phyloP scores from a whole-genome alignment of 2,329 filamentous ascomycete genomes.

The Penicillium sclerotiorum region DNA sequence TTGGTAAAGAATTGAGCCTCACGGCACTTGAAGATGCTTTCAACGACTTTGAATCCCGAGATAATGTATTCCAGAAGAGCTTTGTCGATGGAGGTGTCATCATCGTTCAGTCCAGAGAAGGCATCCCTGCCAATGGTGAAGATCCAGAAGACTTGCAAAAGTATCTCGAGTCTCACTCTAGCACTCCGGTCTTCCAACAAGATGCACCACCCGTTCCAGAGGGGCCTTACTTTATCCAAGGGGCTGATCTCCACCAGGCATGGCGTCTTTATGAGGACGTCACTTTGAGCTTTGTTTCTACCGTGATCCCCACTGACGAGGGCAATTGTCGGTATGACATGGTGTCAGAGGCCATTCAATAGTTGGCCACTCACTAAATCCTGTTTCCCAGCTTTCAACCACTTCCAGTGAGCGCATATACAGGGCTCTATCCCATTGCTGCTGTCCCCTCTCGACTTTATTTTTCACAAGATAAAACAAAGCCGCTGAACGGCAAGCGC shows the following conservation, averaged over 20 bases:
- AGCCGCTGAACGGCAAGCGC: not conserved
- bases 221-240: not conserved
- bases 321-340: not conserved
- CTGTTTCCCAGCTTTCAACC: not conserved
- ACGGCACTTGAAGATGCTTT: not conserved
- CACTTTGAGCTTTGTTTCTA: not conserved
- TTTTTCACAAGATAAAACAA: not conserved
- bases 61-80: not conserved
- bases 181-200: not conserved
- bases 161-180: not conserved
- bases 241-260: not conserved
- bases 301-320: not conserved
- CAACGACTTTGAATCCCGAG: not conserved
- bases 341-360: not conserved
- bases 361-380: not conserved
- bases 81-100: not conserved
- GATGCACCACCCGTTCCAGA: not conserved
- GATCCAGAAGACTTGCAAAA: not conserved
- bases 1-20: not conserved
- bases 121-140: not conserved
- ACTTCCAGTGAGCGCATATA: not conserved
- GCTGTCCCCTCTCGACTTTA: not conserved
- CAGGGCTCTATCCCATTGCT: not conserved
- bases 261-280: not conserved
- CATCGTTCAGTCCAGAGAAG: not conserved